Conservation (phyloP, 169 alveolate genomes). For the Eimeria zaria region DNA sequence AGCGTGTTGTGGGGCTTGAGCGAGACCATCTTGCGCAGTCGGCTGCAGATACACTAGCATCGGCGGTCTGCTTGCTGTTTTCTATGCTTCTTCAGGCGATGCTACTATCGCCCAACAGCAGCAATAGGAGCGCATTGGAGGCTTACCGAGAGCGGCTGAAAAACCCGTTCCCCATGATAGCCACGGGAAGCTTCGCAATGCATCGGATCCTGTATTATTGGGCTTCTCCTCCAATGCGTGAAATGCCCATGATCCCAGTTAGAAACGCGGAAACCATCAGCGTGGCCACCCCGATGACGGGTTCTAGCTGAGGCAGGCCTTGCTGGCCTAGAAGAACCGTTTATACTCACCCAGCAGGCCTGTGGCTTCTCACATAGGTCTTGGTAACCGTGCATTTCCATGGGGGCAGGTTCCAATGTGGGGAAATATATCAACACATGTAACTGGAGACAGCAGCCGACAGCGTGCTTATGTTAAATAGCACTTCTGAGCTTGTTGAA, state of each 20-base stretch:
- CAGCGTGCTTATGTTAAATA: neutral
- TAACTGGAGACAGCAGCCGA: neutral
- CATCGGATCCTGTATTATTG: neutral
- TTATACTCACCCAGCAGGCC: slow-evolving; percentile 5
- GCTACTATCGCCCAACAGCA: neutral
- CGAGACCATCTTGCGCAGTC: slow-evolving; percentile 45
- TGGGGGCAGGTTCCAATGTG: neutral
- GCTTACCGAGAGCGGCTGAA: slow-evolving; percentile 5
- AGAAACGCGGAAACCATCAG: neutral
- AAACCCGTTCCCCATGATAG: neutral
- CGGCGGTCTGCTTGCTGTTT: neutral
- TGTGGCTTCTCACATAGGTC: slow-evolving; percentile 31
- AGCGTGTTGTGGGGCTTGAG: slow-evolving; percentile 2
- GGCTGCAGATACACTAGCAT: slow-evolving; percentile 5
- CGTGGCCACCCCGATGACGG: neutral
- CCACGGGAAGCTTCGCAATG: neutral
- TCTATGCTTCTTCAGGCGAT: neutral
- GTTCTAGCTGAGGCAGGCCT: slow-evolving; percentile 16
- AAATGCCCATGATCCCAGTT: slow-evolving; percentile 11
- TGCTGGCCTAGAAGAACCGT: slow-evolving; percentile 26
- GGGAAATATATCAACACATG: neutral
- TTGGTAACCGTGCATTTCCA: slow-evolving; percentile 13
- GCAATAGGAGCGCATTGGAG: neutral
- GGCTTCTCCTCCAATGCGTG: slow-evolving; percentile 1
- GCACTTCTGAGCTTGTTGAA: neutral